phyloP scores from a whole-genome alignment of 2,329 filamentous ascomycete genomes.

The Fusarium euwallaceae region DNA sequence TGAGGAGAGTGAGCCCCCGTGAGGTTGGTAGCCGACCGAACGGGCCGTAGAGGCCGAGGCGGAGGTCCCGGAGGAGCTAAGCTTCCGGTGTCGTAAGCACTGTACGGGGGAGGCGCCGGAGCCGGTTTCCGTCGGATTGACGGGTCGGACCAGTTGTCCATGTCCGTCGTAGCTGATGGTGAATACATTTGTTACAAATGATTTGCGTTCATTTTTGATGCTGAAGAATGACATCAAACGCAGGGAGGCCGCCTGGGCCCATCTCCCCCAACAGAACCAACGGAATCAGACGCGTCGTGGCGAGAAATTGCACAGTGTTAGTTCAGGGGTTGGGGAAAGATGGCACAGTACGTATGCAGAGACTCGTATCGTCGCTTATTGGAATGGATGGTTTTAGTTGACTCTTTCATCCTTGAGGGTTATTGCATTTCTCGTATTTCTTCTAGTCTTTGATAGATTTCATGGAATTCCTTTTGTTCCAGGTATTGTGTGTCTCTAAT shows the following conservation, averaged over 20 bases:
- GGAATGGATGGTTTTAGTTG: neutral
- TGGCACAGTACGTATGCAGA: slow-evolving; percentile 30
- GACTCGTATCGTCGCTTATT: neutral
- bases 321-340: slow-evolving; percentile 18
- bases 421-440: neutral
- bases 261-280: slow-evolving; percentile 1
- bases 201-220: neutral
- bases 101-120: slow-evolving; percentile 35
- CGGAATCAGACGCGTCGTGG: slow-evolving; percentile 17
- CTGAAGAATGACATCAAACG: neutral
- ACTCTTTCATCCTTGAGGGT: neutral
- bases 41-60: slow-evolving; percentile 41
- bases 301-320: slow-evolving; percentile 43
- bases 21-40: slow-evolving; percentile 45
- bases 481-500: neutral
- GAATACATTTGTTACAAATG: slow-evolving; percentile 6
- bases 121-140: slow-evolving; percentile 30
- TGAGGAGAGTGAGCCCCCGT: slow-evolving; percentile 40
- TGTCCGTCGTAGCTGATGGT: neutral
- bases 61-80: slow-evolving; percentile 35
- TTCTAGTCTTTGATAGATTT: slow-evolving; percentile 6
- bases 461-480: slow-evolving; percentile 11
- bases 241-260: slow-evolving; percentile 20
- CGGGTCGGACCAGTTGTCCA: slow-evolving; percentile 29
- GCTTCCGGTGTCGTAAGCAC: slow-evolving; percentile 18